phyloP scores from a whole-genome alignment of 768 basidiomycete species.

The Russula brevipes region DNA sequence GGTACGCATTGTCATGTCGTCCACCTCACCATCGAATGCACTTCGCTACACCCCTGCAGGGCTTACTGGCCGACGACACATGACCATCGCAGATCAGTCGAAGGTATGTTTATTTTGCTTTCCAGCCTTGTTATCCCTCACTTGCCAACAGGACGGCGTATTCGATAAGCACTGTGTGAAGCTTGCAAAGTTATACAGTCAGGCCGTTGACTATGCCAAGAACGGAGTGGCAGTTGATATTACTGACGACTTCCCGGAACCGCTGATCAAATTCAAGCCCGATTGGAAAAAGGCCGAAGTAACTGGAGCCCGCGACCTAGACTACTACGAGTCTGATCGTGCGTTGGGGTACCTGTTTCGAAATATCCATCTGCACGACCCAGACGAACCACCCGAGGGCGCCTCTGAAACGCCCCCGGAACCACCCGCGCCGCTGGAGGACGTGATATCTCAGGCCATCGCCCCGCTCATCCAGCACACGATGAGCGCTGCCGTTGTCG shows the following conservation, averaged over 20 bases:
- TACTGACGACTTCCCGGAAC: slow-evolving; percentile 40
- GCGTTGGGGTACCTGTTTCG: slow-evolving; percentile 73
- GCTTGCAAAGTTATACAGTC: slow-evolving; percentile 56
- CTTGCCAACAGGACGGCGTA: slow-evolving; percentile 50
- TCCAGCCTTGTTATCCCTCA: neutral
- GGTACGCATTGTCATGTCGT: slow-evolving; percentile 37
- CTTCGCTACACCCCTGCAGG: slow-evolving; percentile 38
- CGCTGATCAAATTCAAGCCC: slow-evolving; percentile 63
- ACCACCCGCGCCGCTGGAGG: neutral
- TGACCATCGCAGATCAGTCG: slow-evolving; percentile 75
- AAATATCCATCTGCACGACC: slow-evolving; percentile 45
- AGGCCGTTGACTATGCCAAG: slow-evolving; percentile 80
- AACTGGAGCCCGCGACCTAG: slow-evolving; percentile 44
- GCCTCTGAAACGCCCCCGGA: neutral
- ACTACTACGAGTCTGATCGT: slow-evolving; percentile 66
- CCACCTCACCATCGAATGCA: neutral
- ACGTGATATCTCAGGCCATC: slow-evolving; percentile 14
- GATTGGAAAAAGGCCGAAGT: slow-evolving; percentile 60
- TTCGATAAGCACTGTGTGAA: slow-evolving; percentile 49
- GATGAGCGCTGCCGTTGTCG: slow-evolving; percentile 33
- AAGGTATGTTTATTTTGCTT: slow-evolving; percentile 37
- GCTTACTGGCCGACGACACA: slow-evolving; percentile 63
- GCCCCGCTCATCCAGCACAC: slow-evolving; percentile 10
- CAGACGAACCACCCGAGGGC: slow-evolving; percentile 27
- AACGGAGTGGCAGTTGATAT: slow-evolving; percentile 63